Base-by-base conservation (phyloP, 768 basidiomycete genomes). In the Termitomyces sp. region DNA sequence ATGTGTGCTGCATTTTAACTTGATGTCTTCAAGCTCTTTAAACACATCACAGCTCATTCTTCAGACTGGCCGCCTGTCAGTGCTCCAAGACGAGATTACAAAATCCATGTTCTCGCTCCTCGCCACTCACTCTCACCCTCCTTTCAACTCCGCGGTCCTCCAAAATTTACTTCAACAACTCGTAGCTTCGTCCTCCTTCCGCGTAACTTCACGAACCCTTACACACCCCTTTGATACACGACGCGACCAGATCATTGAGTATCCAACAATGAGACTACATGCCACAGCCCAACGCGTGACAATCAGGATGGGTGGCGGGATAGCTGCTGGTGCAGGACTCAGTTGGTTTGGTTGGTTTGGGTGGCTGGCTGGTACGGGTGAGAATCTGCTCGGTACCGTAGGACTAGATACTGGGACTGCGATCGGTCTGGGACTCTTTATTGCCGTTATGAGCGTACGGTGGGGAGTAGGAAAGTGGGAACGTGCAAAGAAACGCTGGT, bases 391-490 rank as follows among this genome's bases (percentile, higher is more conserved):
- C 58, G 68, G 75, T 26, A 62, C 67, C 61, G 46, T 80, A 55
- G 76, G 78, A 3, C 66, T 84, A 56, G 83, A 87, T 62, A 71
- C 80, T 7, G 78, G 76, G 41, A 88, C 86, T 2, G 83, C 85
- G 1, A 67, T 85, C 30, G 88, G 86, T 2, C 69, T 82, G 0
- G 88, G 87, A 13, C 74, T 80, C 56, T 68, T 93, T 12, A 72
- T 78, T 20, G 75, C 79, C 0, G 68, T 80, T 6, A 64, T 71
- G 3, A 79, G 83, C 49, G 60, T 89, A 44, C 74, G 88, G 44
- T 89, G 86, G 85, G 81, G 80, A 1, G 75, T 87, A 5, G 80
- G 82, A 13, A 76, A 75, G 59, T 92, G 89, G 88, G 87, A 90
- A 58, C 82, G 77, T 63, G 83, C 84, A 3, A 87, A 88, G 69